Evolutionary conservation across 169 alveolate genomes (phyloP).

Genomic region (Plasmodium gonderi): DNA sequence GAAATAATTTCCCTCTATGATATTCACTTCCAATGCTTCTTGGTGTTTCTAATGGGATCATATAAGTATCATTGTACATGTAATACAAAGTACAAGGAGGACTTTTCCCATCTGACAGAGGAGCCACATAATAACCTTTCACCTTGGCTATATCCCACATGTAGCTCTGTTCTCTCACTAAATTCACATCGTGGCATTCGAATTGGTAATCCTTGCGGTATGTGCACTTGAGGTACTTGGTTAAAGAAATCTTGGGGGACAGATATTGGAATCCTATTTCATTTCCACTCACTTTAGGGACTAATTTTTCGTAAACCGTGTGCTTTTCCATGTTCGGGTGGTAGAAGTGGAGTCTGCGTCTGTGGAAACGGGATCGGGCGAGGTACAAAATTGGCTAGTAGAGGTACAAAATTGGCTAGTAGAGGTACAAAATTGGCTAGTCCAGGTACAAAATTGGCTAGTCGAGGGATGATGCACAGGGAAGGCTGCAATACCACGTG

Average conservation of each 20-base stretch:
- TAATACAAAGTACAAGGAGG: conserved; percentile 5
- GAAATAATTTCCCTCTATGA: conserved; percentile 12
- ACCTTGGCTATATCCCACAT: conserved; percentile 22
- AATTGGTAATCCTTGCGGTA: conserved; percentile 7
- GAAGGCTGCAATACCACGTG: too few species aligned
- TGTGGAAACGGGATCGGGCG: not conserved
- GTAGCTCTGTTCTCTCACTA: not conserved
- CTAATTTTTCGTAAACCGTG: not conserved
- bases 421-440: not conserved
- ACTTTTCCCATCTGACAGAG: not conserved
- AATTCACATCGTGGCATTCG: not conserved
- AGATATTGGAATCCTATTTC: conserved; percentile 40
- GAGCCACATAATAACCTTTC: conserved; percentile 40
- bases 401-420: not conserved
- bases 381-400: not conserved
- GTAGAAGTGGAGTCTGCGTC: not conserved
- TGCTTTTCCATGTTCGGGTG: not conserved
- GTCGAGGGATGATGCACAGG: not conserved
- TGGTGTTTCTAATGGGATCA: not conserved
- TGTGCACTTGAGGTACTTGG: conserved; percentile 10
- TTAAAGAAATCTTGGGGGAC: not conserved
- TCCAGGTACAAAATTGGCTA: not conserved
- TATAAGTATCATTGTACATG: not conserved
- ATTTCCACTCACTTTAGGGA: conserved; percentile 27
- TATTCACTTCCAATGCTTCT: not conserved